Conservation (phyloP, 768 basidiomycete species). For the Astraeus odoratus region DNA sequence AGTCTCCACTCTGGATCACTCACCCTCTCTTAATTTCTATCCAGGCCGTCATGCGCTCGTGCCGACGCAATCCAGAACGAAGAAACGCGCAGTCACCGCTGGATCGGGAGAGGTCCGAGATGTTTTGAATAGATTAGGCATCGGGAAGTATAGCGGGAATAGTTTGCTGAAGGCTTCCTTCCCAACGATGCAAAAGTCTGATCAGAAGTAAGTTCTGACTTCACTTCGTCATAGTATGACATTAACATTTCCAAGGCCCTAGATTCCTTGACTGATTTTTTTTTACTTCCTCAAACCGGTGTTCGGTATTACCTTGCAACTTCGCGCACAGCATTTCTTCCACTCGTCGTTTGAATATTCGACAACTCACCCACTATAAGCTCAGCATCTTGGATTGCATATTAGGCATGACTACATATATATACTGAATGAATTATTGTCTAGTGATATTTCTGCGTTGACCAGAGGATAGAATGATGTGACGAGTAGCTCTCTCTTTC, state of each 20-base stretch:
- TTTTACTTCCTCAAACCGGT: not conserved
- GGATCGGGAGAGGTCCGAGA: constrained; percentile 72
- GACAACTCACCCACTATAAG: constrained; percentile 14
- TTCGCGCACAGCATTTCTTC: not conserved
- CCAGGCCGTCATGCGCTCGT: constrained; percentile 37
- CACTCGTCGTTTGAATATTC: constrained; percentile 6
- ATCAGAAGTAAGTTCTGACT: constrained; percentile 30
- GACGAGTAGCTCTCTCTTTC: constrained; percentile 71
- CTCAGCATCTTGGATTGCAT: constrained; percentile 12
- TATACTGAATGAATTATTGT: constrained; percentile 14
- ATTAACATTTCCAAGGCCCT: not conserved
- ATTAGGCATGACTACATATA: constrained; percentile 5
- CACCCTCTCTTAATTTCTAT: constrained; percentile 40
- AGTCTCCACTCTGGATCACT: constrained; percentile 69
- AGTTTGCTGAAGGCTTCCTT: constrained; percentile 69
- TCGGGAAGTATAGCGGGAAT: constrained; percentile 60
- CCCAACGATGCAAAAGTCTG: constrained; percentile 43
- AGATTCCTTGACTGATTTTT: not conserved
- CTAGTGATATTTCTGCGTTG: constrained; percentile 21
- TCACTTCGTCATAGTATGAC: not conserved
- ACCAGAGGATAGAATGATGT: constrained; percentile 42
- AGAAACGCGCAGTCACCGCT: constrained; percentile 42
- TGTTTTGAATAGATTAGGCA: constrained; percentile 75
- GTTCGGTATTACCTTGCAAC: not conserved
- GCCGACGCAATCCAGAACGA: constrained; percentile 50